Evolutionary conservation across 768 basidiomycete species (phyloP).

Genomic region (Boletus subcaerulescens): DNA sequence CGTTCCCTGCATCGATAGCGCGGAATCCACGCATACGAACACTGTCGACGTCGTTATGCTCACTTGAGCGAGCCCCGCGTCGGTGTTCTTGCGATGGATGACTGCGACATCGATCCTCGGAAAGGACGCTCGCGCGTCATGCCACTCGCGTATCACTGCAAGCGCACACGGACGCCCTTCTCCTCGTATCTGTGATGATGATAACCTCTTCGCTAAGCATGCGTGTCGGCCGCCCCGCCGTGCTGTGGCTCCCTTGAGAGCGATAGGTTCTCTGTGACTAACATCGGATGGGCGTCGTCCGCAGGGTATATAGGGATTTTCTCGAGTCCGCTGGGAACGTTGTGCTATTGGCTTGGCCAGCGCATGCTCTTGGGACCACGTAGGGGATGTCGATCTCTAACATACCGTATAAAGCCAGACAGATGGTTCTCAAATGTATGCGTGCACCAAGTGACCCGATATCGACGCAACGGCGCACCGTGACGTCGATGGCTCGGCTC

Average conservation of each 20-base stretch:
- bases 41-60: constrained; percentile 23
- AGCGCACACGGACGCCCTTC: background rate
- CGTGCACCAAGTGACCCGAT: too few species aligned
- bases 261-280: too few species aligned
- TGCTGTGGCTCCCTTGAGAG: too few species aligned
- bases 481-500: too few species aligned
- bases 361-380: background rate
- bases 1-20: constrained; percentile 35
- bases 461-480: too few species aligned
- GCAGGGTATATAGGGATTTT: too few species aligned
- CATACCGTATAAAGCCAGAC: background rate
- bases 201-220: background rate
- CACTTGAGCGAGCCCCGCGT: constrained; percentile 22
- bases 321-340: background rate
- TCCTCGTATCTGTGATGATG: background rate
- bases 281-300: too few species aligned
- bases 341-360: background rate
- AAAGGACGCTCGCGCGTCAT: constrained; percentile 20
- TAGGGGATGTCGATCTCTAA: background rate
- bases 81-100: constrained; percentile 73
- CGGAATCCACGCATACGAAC: constrained; percentile 30
- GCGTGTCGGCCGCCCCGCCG: background rate
- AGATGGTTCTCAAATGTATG: too few species aligned
- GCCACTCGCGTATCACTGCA: constrained; percentile 11
- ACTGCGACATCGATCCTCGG: constrained; percentile 61